These are phyloP conservation scores for Kazachstania psychrophila DNA, from an alignment of 805 yeast genomes.

Conservation along the genomic window DNA sequence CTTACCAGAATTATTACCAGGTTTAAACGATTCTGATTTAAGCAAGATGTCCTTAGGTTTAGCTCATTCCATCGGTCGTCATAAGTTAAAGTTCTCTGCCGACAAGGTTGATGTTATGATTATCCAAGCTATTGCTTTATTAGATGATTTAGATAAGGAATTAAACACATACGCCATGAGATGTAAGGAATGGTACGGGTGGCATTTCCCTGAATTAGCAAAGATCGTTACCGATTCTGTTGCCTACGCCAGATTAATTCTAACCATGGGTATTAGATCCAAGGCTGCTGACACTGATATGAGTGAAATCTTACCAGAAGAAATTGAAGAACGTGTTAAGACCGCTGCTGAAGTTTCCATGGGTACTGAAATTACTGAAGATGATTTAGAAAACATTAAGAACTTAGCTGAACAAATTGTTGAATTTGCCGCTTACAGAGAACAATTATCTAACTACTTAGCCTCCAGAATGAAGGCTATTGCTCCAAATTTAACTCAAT, in stretches of 20 bases:
- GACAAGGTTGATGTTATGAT: slow-evolving; percentile 99
- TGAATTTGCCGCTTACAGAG: slow-evolving; percentile 92
- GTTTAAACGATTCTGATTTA: slow-evolving; percentile 73
- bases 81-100: slow-evolving; percentile 91
- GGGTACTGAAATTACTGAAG: slow-evolving; percentile 97
- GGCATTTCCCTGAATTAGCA: slow-evolving; percentile 99
- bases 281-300: slow-evolving; percentile 86
- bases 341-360: slow-evolving; percentile 93
- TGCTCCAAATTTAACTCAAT: slow-evolving; percentile 92
- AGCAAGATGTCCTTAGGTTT: slow-evolving; percentile 95
- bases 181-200: slow-evolving; percentile 98
- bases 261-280: slow-evolving; percentile 88
- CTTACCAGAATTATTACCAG: slow-evolving; percentile 89
- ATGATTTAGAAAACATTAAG: slow-evolving; percentile 77
- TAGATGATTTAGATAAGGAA: slow-evolving; percentile 95
- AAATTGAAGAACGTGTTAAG: slow-evolving; percentile 82
- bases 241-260: slow-evolving; percentile 89
- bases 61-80: slow-evolving; percentile 98
- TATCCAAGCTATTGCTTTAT: slow-evolving; percentile 93
- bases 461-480: slow-evolving; percentile 95
- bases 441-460: slow-evolving; percentile 84
- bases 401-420: slow-evolving; percentile 93
- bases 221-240: slow-evolving; percentile 92
- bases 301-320: slow-evolving; percentile 86
- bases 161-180: slow-evolving; percentile 97